Base-by-base conservation (phyloP, 352 stramenopile genomes). In the Globisporangium orthogonon region DNA sequence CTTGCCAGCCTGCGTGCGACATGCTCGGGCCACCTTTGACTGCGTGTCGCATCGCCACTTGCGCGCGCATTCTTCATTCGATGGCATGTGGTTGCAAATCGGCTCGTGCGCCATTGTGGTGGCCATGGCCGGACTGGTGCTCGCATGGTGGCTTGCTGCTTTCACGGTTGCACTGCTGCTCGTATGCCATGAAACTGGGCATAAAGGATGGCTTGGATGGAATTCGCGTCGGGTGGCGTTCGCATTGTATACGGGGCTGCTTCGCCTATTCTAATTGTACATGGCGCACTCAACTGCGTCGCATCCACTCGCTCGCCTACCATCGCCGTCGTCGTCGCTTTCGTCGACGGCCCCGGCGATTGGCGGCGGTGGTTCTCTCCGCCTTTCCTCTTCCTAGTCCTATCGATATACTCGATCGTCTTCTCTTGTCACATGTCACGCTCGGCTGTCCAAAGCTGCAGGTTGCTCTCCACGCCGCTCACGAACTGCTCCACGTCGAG, bases 401-500 rank as follows among this genome's bases (percentile, higher is more conserved):
- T 58, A 15, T 45, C 31, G 40, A 15, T 23, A 1, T 23, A 23
- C 40, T 46, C 40, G 13, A 18, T 51, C 33, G 11, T 31, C 18
- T 17, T 4, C 31, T 33, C 28, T 23, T 23, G 23, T 59, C 45
- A 61, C 47, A 55, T 41, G 40, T 47, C 50, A 7, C 40, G n/a
- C 49, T 62, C 56, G 28, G 37, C 45, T 29, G 14, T 35, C 79
- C 79, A 90, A 63, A 76, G 52, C 11, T 43, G 45, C 50, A 87
- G 81, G 63, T 90, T 90, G 49, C 62, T 71, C 62, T 83, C 59
- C 55, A 90, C 70, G 50, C 77, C 73, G 35, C 72, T 61, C 51
- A 87, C 73, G 15, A 90, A 63, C 43, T 71, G 53, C 29, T 75
- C 66, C 28, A 81, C 65, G 45, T 88, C 61, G 29, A 90, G 52